Percentiles rank a stretch among this genome's conserved stretches.
phyloP scores from a whole-genome alignment of 1,284 basidiomycete genomes.

The Ustilago vetiveriae region DNA sequence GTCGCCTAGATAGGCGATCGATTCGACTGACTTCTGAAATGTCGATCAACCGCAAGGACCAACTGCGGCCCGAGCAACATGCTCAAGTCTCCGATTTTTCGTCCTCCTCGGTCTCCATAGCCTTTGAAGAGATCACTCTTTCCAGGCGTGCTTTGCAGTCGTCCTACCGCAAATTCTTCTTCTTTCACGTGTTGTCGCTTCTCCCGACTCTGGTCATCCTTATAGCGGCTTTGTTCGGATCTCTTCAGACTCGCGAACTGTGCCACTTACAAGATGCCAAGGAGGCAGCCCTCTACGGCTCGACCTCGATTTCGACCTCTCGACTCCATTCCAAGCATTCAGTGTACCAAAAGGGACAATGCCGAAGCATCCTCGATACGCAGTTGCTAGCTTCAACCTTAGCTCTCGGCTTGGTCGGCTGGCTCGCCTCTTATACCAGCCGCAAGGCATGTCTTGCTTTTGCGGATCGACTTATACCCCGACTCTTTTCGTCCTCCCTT shows the following conservation, averaged over 20 bases:
- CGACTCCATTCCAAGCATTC: slow-evolving; percentile 9
- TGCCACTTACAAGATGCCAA: slow-evolving; percentile 30
- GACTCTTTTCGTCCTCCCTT: slow-evolving; percentile 21
- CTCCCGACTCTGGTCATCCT: slow-evolving; percentile 25
- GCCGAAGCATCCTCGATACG: slow-evolving; percentile 30
- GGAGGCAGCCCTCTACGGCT: neutral
- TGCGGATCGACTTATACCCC: slow-evolving; percentile 40
- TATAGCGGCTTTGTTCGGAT: slow-evolving; percentile 13
- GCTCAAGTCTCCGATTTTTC: slow-evolving; percentile 17
- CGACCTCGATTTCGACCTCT: neutral
- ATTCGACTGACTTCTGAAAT: neutral
- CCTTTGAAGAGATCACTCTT: slow-evolving; percentile 10
- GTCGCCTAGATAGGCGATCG: neutral
- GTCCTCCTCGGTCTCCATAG: slow-evolving; percentile 20
- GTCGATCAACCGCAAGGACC: slow-evolving; percentile 2
- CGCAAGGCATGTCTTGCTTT: slow-evolving; percentile 38
- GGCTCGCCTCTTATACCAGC: slow-evolving; percentile 41
- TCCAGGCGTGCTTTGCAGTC: slow-evolving; percentile 19
- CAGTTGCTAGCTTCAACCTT: slow-evolving; percentile 32
- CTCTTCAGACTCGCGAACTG: slow-evolving; percentile 21
- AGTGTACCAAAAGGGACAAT: slow-evolving; percentile 26
- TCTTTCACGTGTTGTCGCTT: slow-evolving; percentile 20
- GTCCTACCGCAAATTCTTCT: slow-evolving; percentile 32
- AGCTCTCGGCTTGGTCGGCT: slow-evolving; percentile 33
- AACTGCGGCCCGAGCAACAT: neutral